phyloP scores from a whole-genome alignment of 371 early-diverging fungal species.

The Syncephalis fuscata region DNA sequence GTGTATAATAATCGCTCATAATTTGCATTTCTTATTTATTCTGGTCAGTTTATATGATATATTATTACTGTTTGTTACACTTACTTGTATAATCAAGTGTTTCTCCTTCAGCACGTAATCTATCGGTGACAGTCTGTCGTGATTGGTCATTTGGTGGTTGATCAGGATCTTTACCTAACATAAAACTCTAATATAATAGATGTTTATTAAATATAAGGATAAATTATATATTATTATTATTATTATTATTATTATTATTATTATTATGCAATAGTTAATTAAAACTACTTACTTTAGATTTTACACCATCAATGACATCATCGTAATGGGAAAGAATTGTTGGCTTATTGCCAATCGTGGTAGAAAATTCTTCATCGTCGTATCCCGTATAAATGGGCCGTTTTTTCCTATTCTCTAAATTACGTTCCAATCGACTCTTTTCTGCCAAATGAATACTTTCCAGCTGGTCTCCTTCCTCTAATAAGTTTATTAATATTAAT shows the following conservation, averaged over 20 bases:
- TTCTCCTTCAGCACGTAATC: too few species aligned
- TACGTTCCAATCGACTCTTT: slow-evolving; percentile 38
- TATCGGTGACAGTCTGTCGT: slow-evolving; percentile 3
- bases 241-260: background rate
- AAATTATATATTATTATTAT: too few species aligned
- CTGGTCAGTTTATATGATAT: background rate
- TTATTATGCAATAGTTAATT: background rate
- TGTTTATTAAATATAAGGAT: slow-evolving; percentile 26
- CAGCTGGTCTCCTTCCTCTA: slow-evolving; percentile 56
- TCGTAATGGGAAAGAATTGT: slow-evolving; percentile 71
- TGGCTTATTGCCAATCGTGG: slow-evolving; percentile 20
- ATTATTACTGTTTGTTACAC: slow-evolving; percentile 7
- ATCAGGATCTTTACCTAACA: slow-evolving; percentile 6
- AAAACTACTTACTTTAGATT: slow-evolving; percentile 15
- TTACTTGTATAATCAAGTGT: background rate
- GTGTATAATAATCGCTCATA: slow-evolving; percentile 66
- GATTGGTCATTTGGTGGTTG: slow-evolving; percentile 1
- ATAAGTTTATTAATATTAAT: background rate
- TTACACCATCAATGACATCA: slow-evolving; percentile 35
- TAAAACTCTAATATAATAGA: slow-evolving; percentile 2
- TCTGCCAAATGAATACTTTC: slow-evolving; percentile 54
- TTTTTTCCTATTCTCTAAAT: slow-evolving; percentile 46
- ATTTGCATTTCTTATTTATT: slow-evolving; percentile 22
- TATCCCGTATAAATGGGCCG: slow-evolving; percentile 48
- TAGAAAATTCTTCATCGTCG: slow-evolving; percentile 52